A percentile compares a stretch with the other conserved stretches of the same genome.
Conservation (phyloP, 225 moss, liverwort and hornwort genomes). For the Bryum argenteum region DNA sequence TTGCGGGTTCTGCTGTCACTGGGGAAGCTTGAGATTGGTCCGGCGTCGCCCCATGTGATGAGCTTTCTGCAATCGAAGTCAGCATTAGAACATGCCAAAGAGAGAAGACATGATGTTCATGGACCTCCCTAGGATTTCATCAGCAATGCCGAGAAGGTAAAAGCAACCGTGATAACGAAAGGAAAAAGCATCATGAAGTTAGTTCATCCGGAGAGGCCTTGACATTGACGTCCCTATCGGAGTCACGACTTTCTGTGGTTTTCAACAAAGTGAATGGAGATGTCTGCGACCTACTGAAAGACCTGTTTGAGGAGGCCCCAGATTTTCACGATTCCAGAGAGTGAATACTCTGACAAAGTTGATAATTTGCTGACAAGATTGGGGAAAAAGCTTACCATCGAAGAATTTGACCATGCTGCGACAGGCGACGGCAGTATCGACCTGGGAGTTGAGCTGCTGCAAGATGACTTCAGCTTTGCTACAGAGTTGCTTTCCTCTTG, state of each 20-base stretch:
- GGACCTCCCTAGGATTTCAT: too few relatives aligned
- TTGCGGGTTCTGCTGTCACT: constrained; percentile 28
- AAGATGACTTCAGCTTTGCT: constrained; percentile 82
- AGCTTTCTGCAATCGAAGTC: constrained; percentile 40
- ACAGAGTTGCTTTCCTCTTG: constrained; percentile 80
- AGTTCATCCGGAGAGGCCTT: too few relatives aligned
- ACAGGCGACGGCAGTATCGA: constrained; percentile 74
- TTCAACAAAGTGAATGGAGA: too few relatives aligned
- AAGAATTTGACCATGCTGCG: constrained; percentile 88
- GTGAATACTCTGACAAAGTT: constrained; percentile 4
- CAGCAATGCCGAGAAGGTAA: too few relatives aligned
- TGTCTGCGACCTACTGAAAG: too few relatives aligned
- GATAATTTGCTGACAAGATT: neutral
- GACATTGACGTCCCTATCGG: too few relatives aligned
- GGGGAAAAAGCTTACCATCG: constrained; percentile 55
- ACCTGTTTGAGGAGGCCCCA: neutral
- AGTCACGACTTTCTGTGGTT: too few relatives aligned
- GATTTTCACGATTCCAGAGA: neutral
- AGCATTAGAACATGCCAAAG: constrained; percentile 18
- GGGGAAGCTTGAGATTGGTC: constrained; percentile 37
- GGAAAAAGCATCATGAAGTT: too few relatives aligned
- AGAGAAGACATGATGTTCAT: too few relatives aligned
- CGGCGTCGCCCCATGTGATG: constrained; percentile 39
- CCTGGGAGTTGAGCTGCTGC: constrained; percentile 69
- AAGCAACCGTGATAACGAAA: too few relatives aligned